phyloP scores from a whole-genome alignment of 2,329 filamentous ascomycete genomes.

The Colletotrichum sp. region DNA sequence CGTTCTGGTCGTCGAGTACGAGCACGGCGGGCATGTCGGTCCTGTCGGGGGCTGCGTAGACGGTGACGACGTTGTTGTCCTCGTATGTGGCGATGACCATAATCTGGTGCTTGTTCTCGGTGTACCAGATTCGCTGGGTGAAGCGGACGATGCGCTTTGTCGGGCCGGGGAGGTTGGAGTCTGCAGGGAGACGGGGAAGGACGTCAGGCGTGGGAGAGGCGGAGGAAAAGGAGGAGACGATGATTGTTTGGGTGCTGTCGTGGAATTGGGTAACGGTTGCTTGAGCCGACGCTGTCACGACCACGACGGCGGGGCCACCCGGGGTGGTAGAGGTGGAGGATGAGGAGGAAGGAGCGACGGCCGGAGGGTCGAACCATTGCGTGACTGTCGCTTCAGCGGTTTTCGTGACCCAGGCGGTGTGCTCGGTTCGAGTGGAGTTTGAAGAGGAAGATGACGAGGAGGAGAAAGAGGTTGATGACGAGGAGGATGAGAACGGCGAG shows the following conservation, averaged over 20 bases:
- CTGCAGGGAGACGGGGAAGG: not conserved
- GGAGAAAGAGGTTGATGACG: not conserved
- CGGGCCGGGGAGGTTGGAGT: not conserved
- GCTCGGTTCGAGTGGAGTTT: not conserved
- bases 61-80: not conserved
- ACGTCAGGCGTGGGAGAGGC: rapidly evolving
- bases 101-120: not conserved
- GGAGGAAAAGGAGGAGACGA: not conserved
- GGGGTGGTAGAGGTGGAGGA: not conserved
- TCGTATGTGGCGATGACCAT: not conserved
- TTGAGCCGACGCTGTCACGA: not conserved
- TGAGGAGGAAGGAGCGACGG: not conserved
- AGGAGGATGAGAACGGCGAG: not conserved
- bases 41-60: not conserved
- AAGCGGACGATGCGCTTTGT: not conserved
- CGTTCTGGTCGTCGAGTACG: not conserved
- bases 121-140: not conserved
- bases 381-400: not conserved
- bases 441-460: not conserved
- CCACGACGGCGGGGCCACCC: not conserved
- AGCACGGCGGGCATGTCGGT: not conserved
- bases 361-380: not conserved
- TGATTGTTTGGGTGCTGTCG: not conserved
- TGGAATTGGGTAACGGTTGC: not conserved
- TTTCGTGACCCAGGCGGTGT: not conserved